Base-by-base conservation (phyloP, 176 grass and related monocot species). In the Pontederia crassipes region DNA sequence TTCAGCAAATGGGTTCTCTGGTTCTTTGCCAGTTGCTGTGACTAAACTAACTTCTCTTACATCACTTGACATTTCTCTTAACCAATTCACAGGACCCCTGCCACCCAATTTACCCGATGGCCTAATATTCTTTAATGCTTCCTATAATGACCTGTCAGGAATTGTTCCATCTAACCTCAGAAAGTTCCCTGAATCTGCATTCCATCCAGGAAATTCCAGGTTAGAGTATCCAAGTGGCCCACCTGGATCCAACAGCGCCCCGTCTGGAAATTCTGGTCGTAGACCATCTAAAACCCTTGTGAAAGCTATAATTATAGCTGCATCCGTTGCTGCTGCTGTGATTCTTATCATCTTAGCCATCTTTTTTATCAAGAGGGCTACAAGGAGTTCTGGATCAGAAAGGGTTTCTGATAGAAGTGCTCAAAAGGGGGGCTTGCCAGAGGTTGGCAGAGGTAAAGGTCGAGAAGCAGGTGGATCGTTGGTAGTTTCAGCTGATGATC, bases 141-240 rank as follows among this genome's bases (percentile, higher is more conserved):
- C 92, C 47, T 82, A 78, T 54, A 96, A 96, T 53, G 71, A 70
- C 45, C 78, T 96, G 40, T 90, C 92, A 66, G 92, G 92, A 17
- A 70, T 70, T 50, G 81, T 96, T 66, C 86, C 92, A 2, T 68
- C 66, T 53, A 96, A 80, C 72, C 75, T 96, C 54, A 55, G 79
- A 60, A 96, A 85, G 76, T 96, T 96, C 29, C 81, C 86, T 52
- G 83, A 90, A 61, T 90, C 92, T 67, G 90, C 87, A 55, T 96
- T 96, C 66, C 92, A 85, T 75, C 92, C 92, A 66, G 92, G 87
- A 46, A 96, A 96, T 61, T 81, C 82, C 56, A 65, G 78, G 46
- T 79, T 96, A 53, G 57, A 87, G 61, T 75, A 85, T 81, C 92
- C 92, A 35, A 65, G 9, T 55, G 61, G 70, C 7, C 62, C 56